Percentiles rank a stretch among this genome's conserved stretches.
Evolutionary conservation across 2,329 filamentous ascomycete genomes (phyloP).

Genomic region (Massarina eburnea): DNA sequence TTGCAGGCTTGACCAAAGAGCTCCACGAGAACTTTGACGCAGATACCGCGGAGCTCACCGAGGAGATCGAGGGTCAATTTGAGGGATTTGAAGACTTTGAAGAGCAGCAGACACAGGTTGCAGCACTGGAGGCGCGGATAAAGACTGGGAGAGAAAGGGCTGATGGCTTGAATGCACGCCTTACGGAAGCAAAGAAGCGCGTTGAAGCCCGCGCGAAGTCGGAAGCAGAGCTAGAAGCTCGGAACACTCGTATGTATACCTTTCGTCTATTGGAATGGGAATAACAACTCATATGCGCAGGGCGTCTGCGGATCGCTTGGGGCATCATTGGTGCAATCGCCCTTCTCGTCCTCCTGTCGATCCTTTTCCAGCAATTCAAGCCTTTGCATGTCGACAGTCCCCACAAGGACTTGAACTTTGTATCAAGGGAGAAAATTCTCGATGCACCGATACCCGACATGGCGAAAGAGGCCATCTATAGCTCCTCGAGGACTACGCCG

Average conservation of each 20-base stretch:
- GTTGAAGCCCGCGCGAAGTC: conserved; percentile 69
- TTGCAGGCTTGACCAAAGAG: conserved; percentile 63
- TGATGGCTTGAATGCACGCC: conserved; percentile 60
- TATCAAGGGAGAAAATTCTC: conserved; percentile 21
- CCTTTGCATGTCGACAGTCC: conserved; percentile 14
- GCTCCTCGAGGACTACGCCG: conserved; percentile 10
- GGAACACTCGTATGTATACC: conserved; percentile 47
- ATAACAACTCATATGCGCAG: conserved; percentile 33
- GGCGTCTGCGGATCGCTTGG: conserved; percentile 65
- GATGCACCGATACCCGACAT: conserved; percentile 35
- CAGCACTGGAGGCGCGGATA: conserved; percentile 63
- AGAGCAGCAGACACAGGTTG: conserved; percentile 65
- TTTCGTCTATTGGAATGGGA: conserved; percentile 6
- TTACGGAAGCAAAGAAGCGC: conserved; percentile 64
- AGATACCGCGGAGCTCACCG: conserved; percentile 61
- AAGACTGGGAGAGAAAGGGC: conserved; percentile 62
- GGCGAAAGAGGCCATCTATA: conserved; percentile 37
- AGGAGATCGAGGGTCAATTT: conserved; percentile 63
- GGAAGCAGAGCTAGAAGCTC: conserved; percentile 69
- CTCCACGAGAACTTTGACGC: conserved; percentile 61
- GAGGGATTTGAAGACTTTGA: conserved; percentile 64
- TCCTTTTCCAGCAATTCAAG: conserved; percentile 41
- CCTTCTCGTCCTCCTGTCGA: conserved; percentile 49
- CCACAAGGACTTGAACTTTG: conserved; percentile 16
- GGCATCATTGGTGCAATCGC: conserved; percentile 54